These are phyloP conservation scores for Globisporangium cederbergense DNA, from an alignment of 352 stramenopile genomes.

Conservation along the genomic window DNA sequence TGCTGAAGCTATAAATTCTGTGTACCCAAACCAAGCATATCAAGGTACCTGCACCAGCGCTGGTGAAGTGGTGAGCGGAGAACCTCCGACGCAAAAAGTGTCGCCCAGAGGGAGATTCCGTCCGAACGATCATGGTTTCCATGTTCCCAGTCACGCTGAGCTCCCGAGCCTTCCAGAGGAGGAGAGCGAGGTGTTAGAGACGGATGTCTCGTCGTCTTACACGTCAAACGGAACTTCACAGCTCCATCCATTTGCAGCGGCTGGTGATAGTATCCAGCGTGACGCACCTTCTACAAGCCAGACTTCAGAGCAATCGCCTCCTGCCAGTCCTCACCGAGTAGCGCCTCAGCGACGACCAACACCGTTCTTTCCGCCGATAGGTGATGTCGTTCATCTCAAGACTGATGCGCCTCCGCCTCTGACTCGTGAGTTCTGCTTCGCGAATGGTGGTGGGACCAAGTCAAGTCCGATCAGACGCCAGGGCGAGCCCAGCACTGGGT, in stretches of 20 bases:
- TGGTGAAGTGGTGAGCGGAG: neutral
- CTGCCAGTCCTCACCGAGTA: constrained; percentile 3
- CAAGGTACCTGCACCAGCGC: neutral
- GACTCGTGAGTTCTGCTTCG: neutral
- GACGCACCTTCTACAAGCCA: neutral
- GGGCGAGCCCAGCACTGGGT: constrained; percentile 9
- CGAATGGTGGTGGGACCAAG: neutral
- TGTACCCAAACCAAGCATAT: neutral
- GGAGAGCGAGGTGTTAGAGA: neutral
- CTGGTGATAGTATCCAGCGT: neutral
- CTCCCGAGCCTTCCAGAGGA: neutral
- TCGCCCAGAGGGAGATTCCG: neutral
- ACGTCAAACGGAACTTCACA: neutral
- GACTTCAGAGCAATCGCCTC: neutral
- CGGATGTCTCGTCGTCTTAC: neutral
- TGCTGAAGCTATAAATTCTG: neutral
- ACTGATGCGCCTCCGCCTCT: neutral
- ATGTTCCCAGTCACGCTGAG: neutral
- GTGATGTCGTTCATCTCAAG: neutral
- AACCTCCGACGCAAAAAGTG: neutral
- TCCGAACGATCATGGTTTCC: neutral
- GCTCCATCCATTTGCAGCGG: neutral
- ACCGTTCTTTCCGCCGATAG: neutral
- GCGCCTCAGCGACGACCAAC: constrained; percentile 1
- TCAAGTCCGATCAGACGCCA: constrained; percentile 9